Evolutionary conservation across 345 rosid genomes (phyloP), one percentile per base, ranked within the genome.

Genomic region (Populus euphratica): DNA sequence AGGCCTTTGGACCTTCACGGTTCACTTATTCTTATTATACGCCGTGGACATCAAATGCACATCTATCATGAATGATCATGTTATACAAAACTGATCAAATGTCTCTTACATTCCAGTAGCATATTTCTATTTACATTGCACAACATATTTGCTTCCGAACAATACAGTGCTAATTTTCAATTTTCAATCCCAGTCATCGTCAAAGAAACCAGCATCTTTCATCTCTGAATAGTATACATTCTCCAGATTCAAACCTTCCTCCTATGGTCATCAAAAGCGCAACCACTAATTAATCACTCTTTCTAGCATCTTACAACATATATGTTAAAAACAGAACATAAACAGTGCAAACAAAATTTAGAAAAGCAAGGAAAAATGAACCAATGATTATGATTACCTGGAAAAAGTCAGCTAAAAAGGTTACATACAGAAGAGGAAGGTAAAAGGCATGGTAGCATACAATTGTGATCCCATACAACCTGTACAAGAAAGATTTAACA

Each of bases 181-280:
- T 54, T 20, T 54, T 83, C 87, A 94, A 43, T 90, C 95, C 98
- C 98, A 94, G 36, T 90, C 98, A 29, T 85, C 87, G 71, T 93
- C 98, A 64, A 91, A 94, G 84, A 91, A 93, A 44, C 97, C 98
- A 1, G 97, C 98, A 84, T 94, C 98, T 82, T 91, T 91, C 98
- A 93, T 93, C 83, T 94, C 98, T 4, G 98, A 94, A 88, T 93
- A 94, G 89, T 90, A 89, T 25, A 87, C 93, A 77, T 87, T 90
- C 85, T 93, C 98, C 78, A 94, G 83, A 66, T 85, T 88, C 84
- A 94, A 71, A 77, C 91, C 97, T 67, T 90, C 98, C 83, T 93
- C 98, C 97, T 94, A 82, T 69, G 83, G 17, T 50, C 69, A 75
- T 43, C 67, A 78, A 71, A 62, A 67, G 64, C 44, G 16, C 41